Conservation (phyloP, 78 protist genomes). For the Salpingoeca rosetta region DNA sequence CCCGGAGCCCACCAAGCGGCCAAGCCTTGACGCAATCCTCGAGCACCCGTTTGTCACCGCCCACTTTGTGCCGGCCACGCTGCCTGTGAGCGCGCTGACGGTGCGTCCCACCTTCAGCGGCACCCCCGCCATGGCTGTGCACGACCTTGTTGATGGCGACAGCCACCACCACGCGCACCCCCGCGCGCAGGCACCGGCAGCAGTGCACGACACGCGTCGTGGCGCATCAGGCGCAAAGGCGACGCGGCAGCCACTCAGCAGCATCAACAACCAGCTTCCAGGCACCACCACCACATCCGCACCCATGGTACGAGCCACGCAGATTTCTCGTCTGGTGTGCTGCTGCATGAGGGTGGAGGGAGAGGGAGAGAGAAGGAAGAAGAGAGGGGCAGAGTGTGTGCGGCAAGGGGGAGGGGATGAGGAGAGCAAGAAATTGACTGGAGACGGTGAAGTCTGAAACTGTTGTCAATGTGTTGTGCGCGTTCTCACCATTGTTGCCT, state of each 20-base stretch:
- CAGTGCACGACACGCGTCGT: neutral
- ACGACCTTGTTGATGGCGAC: neutral
- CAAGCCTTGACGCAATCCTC: conserved; percentile 20
- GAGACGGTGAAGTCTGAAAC: too few relatives aligned
- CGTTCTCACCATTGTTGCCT: too few relatives aligned
- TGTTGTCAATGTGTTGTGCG: too few relatives aligned
- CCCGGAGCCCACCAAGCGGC: conserved; percentile 52
- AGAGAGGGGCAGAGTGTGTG: too few relatives aligned
- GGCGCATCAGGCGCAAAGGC: neutral
- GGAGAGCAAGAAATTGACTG: too few relatives aligned
- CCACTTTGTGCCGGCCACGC: neutral
- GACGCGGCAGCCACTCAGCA: neutral
- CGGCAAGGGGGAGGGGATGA: too few relatives aligned
- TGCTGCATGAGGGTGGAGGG: too few relatives aligned
- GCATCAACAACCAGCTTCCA: neutral
- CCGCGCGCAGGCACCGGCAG: neutral
- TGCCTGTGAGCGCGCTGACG: conserved; percentile 4
- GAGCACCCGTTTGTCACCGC: conserved; percentile 21
- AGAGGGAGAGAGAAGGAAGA: too few relatives aligned
- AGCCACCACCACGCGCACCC: neutral
- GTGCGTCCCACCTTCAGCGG: neutral
- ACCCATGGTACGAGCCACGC: too few relatives aligned
- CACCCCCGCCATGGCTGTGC: neutral
- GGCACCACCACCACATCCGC: neutral
- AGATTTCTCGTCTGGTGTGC: too few relatives aligned